Percentiles rank a stretch among this genome's conserved stretches.
Conservation (phyloP, 1,284 basidiomycete species). For the Mrakiaceae sp. region DNA sequence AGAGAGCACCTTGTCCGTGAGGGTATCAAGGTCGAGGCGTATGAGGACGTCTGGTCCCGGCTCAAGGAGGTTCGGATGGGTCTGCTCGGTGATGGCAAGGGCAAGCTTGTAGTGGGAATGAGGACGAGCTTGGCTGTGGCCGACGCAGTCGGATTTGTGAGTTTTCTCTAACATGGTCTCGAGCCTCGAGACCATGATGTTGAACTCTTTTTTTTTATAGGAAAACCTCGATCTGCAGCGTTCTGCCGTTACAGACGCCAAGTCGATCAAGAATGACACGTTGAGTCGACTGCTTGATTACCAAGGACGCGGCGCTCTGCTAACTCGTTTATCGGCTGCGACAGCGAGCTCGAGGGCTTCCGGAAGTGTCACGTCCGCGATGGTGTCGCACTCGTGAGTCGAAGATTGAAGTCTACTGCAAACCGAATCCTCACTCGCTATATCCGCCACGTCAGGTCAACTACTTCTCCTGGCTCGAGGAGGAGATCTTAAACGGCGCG, state of each 20-base stretch:
- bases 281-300: slow-evolving; percentile 7
- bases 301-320: not conserved
- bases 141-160: slow-evolving; percentile 56
- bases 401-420: slow-evolving; percentile 1
- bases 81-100: slow-evolving; percentile 26
- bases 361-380: slow-evolving; percentile 80
- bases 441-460: slow-evolving; percentile 35
- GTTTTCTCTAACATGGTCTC: slow-evolving; percentile 8
- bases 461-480: slow-evolving; percentile 93
- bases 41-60: slow-evolving; percentile 43
- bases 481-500: slow-evolving; percentile 54
- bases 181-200: slow-evolving; percentile 9
- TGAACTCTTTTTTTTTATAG: slow-evolving; percentile 25
- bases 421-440: not conserved
- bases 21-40: slow-evolving; percentile 57
- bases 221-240: slow-evolving; percentile 50
- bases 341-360: slow-evolving; percentile 77
- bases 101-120: slow-evolving; percentile 48
- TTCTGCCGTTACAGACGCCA: slow-evolving; percentile 70
- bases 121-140: slow-evolving; percentile 68
- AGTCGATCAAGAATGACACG: slow-evolving; percentile 73
- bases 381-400: slow-evolving; percentile 60
- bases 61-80: slow-evolving; percentile 42
- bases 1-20: slow-evolving; percentile 46
- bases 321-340: not conserved